Evolutionary conservation across 2,329 filamentous ascomycete genomes (phyloP).

Genomic region (Teratosphaeria pseudoeucalypti): DNA sequence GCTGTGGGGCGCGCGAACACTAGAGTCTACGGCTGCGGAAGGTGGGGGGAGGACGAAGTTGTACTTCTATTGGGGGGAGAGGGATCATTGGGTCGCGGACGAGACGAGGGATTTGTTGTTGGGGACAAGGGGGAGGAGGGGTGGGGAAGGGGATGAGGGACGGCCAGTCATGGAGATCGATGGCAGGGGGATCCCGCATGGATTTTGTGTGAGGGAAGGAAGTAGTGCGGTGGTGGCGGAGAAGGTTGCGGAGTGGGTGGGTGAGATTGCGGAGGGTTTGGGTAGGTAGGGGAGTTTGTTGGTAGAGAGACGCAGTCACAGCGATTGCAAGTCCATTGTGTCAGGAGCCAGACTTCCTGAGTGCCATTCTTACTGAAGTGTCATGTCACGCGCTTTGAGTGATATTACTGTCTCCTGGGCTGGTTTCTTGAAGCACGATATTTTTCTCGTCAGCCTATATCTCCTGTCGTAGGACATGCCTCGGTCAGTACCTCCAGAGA

Average conservation of each 20-base stretch:
- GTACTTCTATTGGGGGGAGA: slow-evolving; percentile 48
- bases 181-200: slow-evolving; percentile 45
- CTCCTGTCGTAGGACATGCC: too few relatives aligned
- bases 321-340: too few relatives aligned
- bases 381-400: too few relatives aligned
- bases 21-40: background rate
- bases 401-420: too few relatives aligned
- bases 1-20: slow-evolving; percentile 40
- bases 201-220: slow-evolving; percentile 41
- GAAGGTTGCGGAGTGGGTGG: slow-evolving; percentile 34
- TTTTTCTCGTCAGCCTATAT: too few relatives aligned
- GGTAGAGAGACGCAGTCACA: too few relatives aligned
- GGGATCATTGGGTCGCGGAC: slow-evolving; percentile 54
- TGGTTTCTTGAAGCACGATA: too few relatives aligned
- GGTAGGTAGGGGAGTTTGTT: background rate
- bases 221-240: slow-evolving; percentile 39
- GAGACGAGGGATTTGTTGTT: slow-evolving; percentile 47
- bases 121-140: slow-evolving; percentile 20
- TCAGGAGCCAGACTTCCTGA: too few relatives aligned
- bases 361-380: too few relatives aligned
- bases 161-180: slow-evolving; percentile 46
- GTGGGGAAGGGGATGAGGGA: slow-evolving; percentile 15
- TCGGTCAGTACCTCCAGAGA: too few relatives aligned
- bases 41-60: slow-evolving; percentile 33
- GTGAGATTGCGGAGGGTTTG: slow-evolving; percentile 2